phyloP scores from a whole-genome alignment of 2,329 filamentous ascomycete genomes.

The Paraconiothyrium brasiliense region DNA sequence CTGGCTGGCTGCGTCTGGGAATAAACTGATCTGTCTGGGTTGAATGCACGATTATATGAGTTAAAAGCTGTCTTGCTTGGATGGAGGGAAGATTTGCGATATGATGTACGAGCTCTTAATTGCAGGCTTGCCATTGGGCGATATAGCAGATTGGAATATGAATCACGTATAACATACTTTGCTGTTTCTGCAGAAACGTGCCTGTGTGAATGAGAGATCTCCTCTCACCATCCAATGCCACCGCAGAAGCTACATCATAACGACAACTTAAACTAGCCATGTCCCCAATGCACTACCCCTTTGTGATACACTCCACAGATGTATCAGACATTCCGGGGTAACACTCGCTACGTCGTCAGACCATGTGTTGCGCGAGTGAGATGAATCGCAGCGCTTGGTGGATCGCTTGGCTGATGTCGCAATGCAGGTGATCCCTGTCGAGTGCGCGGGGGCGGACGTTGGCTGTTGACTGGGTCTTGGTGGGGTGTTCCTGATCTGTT shows the following conservation, averaged over 20 bases:
- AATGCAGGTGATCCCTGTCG: conserved; percentile 24
- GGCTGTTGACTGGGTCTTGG: conserved; percentile 13
- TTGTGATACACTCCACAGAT: background rate
- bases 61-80: conserved; percentile 5
- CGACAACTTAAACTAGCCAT: too few relatives aligned
- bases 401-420: conserved; percentile 25
- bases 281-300: too few relatives aligned
- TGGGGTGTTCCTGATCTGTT: conserved; percentile 23
- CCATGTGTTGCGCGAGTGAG: conserved; percentile 14
- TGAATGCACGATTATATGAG: conserved; percentile 9
- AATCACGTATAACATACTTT: conserved; percentile 22
- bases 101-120: conserved; percentile 24
- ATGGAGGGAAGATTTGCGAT: conserved; percentile 13
- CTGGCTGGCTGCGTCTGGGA: conserved; percentile 38
- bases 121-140: conserved; percentile 22
- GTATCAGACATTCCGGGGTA: background rate
- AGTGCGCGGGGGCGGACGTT: conserved; percentile 13
- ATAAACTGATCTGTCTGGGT: conserved; percentile 26
- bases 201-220: too few relatives aligned
- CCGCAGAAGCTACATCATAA: too few relatives aligned
- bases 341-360: background rate
- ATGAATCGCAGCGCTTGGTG: background rate
- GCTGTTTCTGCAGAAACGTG: background rate
- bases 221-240: background rate
- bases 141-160: conserved; percentile 29